These are phyloP conservation scores for Populus ilicifolia DNA, from an alignment of 345 rosid species.

Conservation along the genomic window DNA sequence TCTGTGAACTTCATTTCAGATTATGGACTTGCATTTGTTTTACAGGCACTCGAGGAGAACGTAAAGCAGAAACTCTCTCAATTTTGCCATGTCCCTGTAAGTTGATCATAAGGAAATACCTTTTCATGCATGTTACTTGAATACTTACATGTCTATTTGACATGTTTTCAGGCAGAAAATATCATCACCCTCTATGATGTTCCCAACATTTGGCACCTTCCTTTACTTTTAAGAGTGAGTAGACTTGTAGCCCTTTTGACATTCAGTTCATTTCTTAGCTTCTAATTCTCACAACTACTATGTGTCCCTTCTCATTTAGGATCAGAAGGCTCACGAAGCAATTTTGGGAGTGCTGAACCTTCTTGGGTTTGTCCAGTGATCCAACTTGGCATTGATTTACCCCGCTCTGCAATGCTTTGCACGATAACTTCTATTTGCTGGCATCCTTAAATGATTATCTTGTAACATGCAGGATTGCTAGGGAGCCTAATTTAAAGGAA, in stretches of 20 bases:
- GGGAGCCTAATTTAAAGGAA: slow-evolving; percentile 62
- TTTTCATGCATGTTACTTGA: neutral
- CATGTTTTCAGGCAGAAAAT: slow-evolving; percentile 56
- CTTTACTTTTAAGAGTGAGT: slow-evolving; percentile 80
- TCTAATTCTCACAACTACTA: neutral
- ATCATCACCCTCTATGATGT: slow-evolving; percentile 84
- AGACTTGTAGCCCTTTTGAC: neutral
- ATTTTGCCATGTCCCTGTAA: slow-evolving; percentile 87
- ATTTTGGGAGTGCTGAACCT: slow-evolving; percentile 74
- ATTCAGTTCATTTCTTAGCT: neutral
- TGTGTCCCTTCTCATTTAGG: slow-evolving; percentile 42
- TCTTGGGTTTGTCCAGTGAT: slow-evolving; percentile 44
- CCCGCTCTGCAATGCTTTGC: neutral
- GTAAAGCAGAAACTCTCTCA: slow-evolving; percentile 82
- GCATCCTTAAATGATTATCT: neutral
- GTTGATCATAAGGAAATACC: slow-evolving; percentile 2
- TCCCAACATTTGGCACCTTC: slow-evolving; percentile 96
- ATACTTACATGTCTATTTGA: neutral
- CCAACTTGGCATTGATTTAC: slow-evolving; percentile 1
- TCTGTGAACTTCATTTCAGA: slow-evolving; percentile 5
- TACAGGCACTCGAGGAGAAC: slow-evolving; percentile 80
- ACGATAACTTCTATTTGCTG: neutral
- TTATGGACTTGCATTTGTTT: slow-evolving; percentile 11
- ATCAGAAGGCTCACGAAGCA: slow-evolving; percentile 93
- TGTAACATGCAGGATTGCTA: slow-evolving; percentile 42